These are phyloP conservation scores for Mrakia blollopis DNA, from an alignment of 768 basidiomycete species.

Conservation along the genomic window DNA sequence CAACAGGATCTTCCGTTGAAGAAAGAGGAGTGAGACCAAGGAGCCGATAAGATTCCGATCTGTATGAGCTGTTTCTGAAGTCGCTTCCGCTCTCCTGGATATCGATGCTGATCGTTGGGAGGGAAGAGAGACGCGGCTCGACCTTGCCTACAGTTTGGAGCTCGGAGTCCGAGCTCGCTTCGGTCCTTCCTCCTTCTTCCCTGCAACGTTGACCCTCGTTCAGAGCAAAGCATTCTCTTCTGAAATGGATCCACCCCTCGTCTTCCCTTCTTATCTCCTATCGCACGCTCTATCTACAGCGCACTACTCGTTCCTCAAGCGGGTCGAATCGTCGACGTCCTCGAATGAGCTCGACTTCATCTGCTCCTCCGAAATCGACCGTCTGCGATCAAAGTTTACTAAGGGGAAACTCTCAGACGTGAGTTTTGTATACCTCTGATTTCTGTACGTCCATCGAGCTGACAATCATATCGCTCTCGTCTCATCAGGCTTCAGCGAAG, in stretches of 20 bases:
- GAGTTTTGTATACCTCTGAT: background rate
- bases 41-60: background rate
- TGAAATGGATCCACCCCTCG: background rate
- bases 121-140: background rate
- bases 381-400: constrained; percentile 54
- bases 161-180: background rate
- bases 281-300: constrained; percentile 38
- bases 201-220: background rate
- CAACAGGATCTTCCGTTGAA: background rate
- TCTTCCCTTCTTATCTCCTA: constrained; percentile 19
- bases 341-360: constrained; percentile 58
- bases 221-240: background rate
- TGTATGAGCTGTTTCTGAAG: background rate
- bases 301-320: constrained; percentile 70
- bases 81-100: background rate
- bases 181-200: background rate
- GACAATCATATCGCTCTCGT: constrained; percentile 39
- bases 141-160: background rate
- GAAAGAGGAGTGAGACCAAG: background rate
- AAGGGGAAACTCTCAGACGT: constrained; percentile 36
- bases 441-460: background rate
- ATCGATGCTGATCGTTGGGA: background rate
- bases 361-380: constrained; percentile 57
- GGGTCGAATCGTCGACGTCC: constrained; percentile 60
- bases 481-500: constrained; percentile 60